Base-by-base conservation (phyloP, 768 basidiomycete genomes). In the Panaeolus cyanescens region DNA sequence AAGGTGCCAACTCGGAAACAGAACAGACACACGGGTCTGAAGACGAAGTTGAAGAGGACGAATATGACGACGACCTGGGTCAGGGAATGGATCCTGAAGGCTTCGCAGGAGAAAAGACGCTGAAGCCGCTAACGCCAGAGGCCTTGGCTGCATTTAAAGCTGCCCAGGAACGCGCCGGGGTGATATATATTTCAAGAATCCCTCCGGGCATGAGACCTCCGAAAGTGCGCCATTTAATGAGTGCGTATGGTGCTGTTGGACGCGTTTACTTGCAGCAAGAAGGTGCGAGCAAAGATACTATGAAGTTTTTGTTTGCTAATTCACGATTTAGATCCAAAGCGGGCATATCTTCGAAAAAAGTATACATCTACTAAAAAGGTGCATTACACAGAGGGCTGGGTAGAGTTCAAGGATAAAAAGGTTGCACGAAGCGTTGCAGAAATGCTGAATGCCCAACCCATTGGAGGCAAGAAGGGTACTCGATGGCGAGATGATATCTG, bases 171-270 rank as follows among this genome's bases (percentile, higher is more conserved):
- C 81, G 82, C 37, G 87, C 95, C 19, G 96, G 96, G 0, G 87
- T 98, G 56, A 78, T 99, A 54, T 99, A 99, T 74, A 93, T 99
- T 40, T 97, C 95, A 15, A 84, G 97, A 32, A 91, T 99, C 68
- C 97, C 97, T 2, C 97, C 97, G 13, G 96, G 95, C 1, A 99
- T 99, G 97, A 93, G 91, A 20, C 97, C 97, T 30, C 83, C 92
- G 9, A 98, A 99, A 75, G 93, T 99, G 34, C 89, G 95, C 60
- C 94, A 99, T 75, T 80, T 99, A 39, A 90, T 99, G 89, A 88
- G 86, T 63, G 83, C 84, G 34, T 90, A 95, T 70, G 97, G 97
- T 3, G 93, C 95, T 62, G 81, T 98, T 3, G 96, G 95, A 1
- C 82, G 94, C 56, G 93, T 99, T 13, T 99, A 95, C 79, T 80